Evolutionary conservation across 257 asterid species (phyloP), one percentile per base, ranked within the genome.

Genomic region (Paulownia fortunei): DNA sequence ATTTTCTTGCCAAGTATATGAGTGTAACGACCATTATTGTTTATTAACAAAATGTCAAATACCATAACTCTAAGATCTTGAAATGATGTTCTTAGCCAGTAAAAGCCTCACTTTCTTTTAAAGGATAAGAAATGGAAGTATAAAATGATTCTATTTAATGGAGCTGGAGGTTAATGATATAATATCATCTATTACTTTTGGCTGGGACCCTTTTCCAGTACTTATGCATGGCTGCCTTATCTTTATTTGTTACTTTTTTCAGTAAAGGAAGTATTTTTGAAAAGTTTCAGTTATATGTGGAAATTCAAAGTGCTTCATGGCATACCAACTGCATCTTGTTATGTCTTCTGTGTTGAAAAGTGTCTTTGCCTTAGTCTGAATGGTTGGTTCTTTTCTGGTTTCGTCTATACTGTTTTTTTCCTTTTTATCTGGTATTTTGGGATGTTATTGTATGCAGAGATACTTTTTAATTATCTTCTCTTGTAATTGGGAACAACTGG

Each of bases 311-410:
- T 41, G 58, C 16, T 51, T 41, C 58, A 16, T 73, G 68, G 58
- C 55, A 37, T 41, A 39, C 10, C 10, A 37, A 73, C 60, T 39
- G 59, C 78, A 71, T 54, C 65, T 71, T 34, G 37, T 56, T 71
- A 52, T 39, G 1, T 3, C 8, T 56, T 24, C 42, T 42, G 12
- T 16, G 34, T 21, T 72, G 37, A 37, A 21, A 55, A 36, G 56
- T 64, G 51, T 68, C 15, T 46, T 44, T 68, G 70, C 19, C 51
- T 34, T 5, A 46, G 1, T 11, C 1, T 46, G 0, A 46, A 7
- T 8, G 52, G 16, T n/a, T 46, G 10, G 6, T 42, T 41, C 37
- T 24, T 42, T 67, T 11, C 37, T 67, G n/a, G 15, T n/a, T 21
- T 5, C n/a, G 52, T 16, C 15, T 49, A n/a, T n/a, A 27, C 39